phyloP scores from a whole-genome alignment of 257 asterid genomes.

The Lycium barbarum region DNA sequence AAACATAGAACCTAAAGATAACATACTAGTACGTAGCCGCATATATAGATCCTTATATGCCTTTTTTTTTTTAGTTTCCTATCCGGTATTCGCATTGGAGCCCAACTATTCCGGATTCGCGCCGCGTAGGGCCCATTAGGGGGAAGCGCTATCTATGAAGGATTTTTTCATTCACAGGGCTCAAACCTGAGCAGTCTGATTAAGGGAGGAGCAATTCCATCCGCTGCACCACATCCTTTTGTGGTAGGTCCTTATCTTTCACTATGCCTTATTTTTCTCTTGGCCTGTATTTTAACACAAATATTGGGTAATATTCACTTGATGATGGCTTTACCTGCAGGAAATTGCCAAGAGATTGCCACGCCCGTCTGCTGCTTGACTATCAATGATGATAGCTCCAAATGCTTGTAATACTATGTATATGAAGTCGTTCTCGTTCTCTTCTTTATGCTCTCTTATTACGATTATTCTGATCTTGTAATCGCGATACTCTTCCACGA shows the following conservation, averaged over 20 bases:
- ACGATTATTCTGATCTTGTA: not conserved
- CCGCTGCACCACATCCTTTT: no score
- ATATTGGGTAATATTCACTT: not conserved
- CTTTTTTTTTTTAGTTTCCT: no score
- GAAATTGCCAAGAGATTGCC: slow-evolving; percentile 86
- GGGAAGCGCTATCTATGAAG: no score
- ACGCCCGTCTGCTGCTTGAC: slow-evolving; percentile 65
- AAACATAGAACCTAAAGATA: not conserved
- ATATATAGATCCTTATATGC: not conserved
- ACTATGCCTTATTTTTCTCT: not conserved
- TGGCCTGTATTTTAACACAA: not conserved
- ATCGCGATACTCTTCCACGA: not conserved
- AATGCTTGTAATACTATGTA: slow-evolving; percentile 52
- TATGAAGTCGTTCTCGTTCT: slow-evolving; percentile 31
- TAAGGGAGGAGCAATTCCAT: no score
- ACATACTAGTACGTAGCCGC: not conserved
- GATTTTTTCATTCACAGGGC: no score
- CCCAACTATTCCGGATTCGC: no score
- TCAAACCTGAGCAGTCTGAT: no score
- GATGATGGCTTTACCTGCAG: slow-evolving; percentile 46
- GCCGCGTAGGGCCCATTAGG: no score
- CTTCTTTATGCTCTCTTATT: slow-evolving; percentile 4
- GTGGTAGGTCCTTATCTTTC: not conserved
- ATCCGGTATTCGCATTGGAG: no score
- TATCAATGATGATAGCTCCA: slow-evolving; percentile 36